These are phyloP conservation scores for Penicillium brevicompactum DNA, from an alignment of 2,329 filamentous ascomycete genomes.

Conservation along the genomic window DNA sequence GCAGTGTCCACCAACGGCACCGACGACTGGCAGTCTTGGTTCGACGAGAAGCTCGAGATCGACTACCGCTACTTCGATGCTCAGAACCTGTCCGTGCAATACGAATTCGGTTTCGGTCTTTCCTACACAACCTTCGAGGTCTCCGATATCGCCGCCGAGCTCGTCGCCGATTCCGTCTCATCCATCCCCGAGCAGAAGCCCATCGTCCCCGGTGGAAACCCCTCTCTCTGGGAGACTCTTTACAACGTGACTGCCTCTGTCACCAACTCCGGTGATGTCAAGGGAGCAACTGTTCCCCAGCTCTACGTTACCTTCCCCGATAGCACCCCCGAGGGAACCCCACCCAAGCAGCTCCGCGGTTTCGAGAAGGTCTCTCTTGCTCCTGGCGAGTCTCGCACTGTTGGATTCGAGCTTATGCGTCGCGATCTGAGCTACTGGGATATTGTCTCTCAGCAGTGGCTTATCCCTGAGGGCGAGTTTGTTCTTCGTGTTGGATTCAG, in stretches of 20 bases:
- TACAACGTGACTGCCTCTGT: slow-evolving; percentile 58
- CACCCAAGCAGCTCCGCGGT: slow-evolving; percentile 60
- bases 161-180: not conserved
- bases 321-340: slow-evolving; percentile 25
- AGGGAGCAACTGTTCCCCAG: slow-evolving; percentile 75
- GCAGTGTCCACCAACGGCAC: slow-evolving; percentile 14
- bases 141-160: slow-evolving; percentile 56
- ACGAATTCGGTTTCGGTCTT: slow-evolving; percentile 59
- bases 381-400: slow-evolving; percentile 42
- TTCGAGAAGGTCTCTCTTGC: slow-evolving; percentile 58
- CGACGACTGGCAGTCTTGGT: slow-evolving; percentile 18
- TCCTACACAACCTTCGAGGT: slow-evolving; percentile 73
- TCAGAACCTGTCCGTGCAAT: slow-evolving; percentile 19
- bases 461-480: slow-evolving; percentile 20
- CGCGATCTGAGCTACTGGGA: slow-evolving; percentile 70
- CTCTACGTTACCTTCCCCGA: slow-evolving; percentile 29
- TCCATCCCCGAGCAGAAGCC: slow-evolving; percentile 11
- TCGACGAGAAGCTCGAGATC: slow-evolving; percentile 22
- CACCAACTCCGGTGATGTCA: slow-evolving; percentile 68
- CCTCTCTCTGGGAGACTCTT: slow-evolving; percentile 24
- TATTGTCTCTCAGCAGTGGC: slow-evolving; percentile 61
- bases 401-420: slow-evolving; percentile 57
- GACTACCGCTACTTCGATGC: slow-evolving; percentile 28
- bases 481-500: slow-evolving; percentile 17
- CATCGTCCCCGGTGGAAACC: slow-evolving; percentile 53